These are phyloP conservation scores for Amaranthus tricolor DNA, from an alignment of 179 eudicot species.

Conservation along the genomic window DNA sequence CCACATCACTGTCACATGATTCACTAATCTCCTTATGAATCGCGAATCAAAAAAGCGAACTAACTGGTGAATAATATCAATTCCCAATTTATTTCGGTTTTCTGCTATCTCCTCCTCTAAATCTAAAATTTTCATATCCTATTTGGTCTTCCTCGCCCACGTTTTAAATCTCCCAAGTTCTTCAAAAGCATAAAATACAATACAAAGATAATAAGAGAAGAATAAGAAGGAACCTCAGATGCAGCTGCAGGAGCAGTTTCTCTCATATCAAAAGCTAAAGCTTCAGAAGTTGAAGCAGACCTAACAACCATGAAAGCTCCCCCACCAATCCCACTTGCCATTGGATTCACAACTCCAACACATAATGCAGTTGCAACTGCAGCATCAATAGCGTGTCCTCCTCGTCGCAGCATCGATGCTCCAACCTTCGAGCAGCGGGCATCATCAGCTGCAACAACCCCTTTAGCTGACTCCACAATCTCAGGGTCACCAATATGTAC, in stretches of 20 bases:
- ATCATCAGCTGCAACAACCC: constrained; percentile 95
- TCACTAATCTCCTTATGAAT: no score
- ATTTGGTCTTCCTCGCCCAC: no score
- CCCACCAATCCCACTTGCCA: constrained; percentile 94
- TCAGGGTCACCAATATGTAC: constrained; percentile 25
- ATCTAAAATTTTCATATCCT: background rate
- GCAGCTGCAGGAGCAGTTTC: constrained; percentile 96
- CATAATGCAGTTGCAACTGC: constrained; percentile 89
- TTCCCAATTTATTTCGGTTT: background rate
- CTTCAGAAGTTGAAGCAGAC: constrained; percentile 45
- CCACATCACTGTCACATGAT: no score
- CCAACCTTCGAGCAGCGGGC: constrained; percentile 93
- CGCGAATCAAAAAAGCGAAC: no score
- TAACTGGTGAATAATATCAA: background rate
- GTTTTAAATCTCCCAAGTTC: background rate
- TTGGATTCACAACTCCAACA: constrained; percentile 76
- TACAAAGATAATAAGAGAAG: background rate
- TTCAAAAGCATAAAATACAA: background rate
- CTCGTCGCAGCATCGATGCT: constrained; percentile 57
- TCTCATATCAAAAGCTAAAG: constrained; percentile 79
- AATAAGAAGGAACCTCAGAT: constrained; percentile 51
- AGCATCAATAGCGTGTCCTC: constrained; percentile 95
- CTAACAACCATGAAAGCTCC: constrained; percentile 92
- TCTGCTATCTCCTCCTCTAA: background rate
- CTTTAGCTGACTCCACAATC: constrained; percentile 54